Percentiles rank a stretch among this genome's conserved stretches.
Conservation (phyloP, 345 rosid species). For the Orychophragmus violaceus region DNA sequence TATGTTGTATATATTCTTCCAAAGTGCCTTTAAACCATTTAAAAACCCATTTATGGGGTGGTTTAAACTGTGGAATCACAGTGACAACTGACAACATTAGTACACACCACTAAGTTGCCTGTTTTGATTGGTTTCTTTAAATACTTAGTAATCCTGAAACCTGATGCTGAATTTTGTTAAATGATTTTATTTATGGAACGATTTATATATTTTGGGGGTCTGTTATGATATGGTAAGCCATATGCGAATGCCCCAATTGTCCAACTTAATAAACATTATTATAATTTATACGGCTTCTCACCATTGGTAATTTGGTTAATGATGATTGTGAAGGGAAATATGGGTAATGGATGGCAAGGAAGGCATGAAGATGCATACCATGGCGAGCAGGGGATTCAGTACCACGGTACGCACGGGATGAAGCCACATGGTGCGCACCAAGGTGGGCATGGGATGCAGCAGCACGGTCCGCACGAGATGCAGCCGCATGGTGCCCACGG, state of each 20-base stretch:
- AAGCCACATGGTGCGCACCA: not conserved
- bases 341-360: constrained; percentile 21
- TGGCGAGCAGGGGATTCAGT: not conserved
- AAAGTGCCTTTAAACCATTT: not conserved
- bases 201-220: not conserved
- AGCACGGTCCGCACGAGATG: not conserved
- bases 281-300: not conserved
- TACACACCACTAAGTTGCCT: not conserved
- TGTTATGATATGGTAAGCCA: not conserved
- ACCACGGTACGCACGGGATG: not conserved
- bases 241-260: not conserved
- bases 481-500: not conserved
- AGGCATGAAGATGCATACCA: constrained; percentile 1
- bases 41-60: not conserved
- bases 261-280: not conserved
- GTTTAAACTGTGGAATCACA: not conserved
- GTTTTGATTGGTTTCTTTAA: not conserved
- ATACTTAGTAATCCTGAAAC: not conserved
- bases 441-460: not conserved
- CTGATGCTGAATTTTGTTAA: not conserved
- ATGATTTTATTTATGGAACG: not conserved
- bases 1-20: not conserved
- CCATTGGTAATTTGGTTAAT: not conserved
- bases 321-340: constrained; percentile 2
- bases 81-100: not conserved